Evolutionary conservation across 208 protist genomes (phyloP), one percentile per base, ranked within the genome.

Genomic region (Zelonia costaricensis): DNA sequence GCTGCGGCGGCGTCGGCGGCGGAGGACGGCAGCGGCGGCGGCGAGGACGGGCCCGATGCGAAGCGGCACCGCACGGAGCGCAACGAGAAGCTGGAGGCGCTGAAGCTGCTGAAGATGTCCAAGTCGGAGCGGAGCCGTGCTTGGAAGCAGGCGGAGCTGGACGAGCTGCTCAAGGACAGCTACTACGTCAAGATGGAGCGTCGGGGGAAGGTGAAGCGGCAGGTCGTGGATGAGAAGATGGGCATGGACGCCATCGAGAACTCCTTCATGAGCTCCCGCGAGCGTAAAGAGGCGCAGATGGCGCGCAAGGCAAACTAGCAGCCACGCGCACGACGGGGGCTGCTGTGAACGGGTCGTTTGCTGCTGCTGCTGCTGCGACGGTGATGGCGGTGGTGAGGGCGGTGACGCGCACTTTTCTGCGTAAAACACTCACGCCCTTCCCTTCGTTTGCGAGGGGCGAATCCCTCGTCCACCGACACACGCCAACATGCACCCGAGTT

Each of bases 171-270:
- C 28, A 92, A 93, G 69, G 91, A 96, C 57, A 92, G 83, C 64
- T 96, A 96, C 69, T 94, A 93, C 71, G 85, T 96, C 22, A 96
- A 93, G 78, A 92, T 94, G 81, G 91, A 96, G 74, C 55, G 75
- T 10, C 80, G 66, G 10, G 91, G 91, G 0, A 78, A 78, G 40
- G 52, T 96, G 10, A 82, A 69, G 35, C 42, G 62, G 9, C 71
- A 80, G 31, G 76, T 74, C 9, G 82, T 96, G 40, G 87, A 96
- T 46, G 80, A 86, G 39, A 85, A 86, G 64, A 86, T 96, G 82
- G 87, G 87, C 61, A 67, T 94, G 16, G 69, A 91, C 53, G 87
- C 91, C 0, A 88, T 96, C 62, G 91, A 96, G 47, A 96, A 96
- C 64, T 74, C 91, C 16, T 74, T 93, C 45, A 40, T 96, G 18